These are phyloP conservation scores for Protomyces macrosporus DNA, from an alignment of 1,139 yeast species.

Conservation along the genomic window DNA sequence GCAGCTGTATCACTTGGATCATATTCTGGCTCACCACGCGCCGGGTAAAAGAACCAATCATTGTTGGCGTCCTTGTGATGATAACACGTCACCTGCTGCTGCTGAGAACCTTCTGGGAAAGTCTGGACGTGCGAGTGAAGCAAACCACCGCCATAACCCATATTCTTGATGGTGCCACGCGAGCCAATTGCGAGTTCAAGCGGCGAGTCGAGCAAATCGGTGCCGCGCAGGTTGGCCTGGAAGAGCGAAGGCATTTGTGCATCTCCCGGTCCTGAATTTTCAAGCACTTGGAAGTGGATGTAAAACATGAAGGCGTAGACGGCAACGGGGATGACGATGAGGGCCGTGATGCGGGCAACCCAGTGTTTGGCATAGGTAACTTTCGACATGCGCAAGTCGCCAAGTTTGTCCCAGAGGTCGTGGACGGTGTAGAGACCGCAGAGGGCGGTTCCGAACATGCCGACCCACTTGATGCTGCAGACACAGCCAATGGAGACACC, in stretches of 20 bases:
- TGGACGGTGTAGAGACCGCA: conserved; percentile 80
- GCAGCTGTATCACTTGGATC: conserved; percentile 10
- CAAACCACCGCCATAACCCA: conserved; percentile 86
- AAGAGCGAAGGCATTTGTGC: conserved; percentile 94
- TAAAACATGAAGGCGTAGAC: conserved; percentile 70
- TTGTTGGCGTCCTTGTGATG: conserved; percentile 88
- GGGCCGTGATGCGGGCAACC: conserved; percentile 57
- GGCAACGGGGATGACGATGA: conserved; percentile 68
- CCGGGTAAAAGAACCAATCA: conserved; percentile 80
- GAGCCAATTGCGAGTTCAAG: conserved; percentile 82
- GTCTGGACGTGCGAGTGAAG: conserved; percentile 92
- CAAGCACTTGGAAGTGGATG: conserved; percentile 69
- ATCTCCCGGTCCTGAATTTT: conserved; percentile 89
- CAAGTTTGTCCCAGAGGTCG: conserved; percentile 63
- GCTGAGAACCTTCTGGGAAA: conserved; percentile 91
- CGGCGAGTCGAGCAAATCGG: conserved; percentile 79
- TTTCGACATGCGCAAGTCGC: conserved; percentile 46
- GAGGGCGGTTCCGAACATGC: conserved; percentile 73
- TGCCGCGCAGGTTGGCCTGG: conserved; percentile 85
- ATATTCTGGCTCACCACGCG: conserved; percentile 47
- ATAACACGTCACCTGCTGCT: conserved; percentile 94
- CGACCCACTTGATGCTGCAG: conserved; percentile 86
- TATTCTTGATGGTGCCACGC: conserved; percentile 72
- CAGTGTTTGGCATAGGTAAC: conserved; percentile 57
- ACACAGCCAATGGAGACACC: conserved; percentile 90